Evolutionary conservation across 2,329 filamentous ascomycete genomes (phyloP).

Genomic region (Exophiala oligosperma): DNA sequence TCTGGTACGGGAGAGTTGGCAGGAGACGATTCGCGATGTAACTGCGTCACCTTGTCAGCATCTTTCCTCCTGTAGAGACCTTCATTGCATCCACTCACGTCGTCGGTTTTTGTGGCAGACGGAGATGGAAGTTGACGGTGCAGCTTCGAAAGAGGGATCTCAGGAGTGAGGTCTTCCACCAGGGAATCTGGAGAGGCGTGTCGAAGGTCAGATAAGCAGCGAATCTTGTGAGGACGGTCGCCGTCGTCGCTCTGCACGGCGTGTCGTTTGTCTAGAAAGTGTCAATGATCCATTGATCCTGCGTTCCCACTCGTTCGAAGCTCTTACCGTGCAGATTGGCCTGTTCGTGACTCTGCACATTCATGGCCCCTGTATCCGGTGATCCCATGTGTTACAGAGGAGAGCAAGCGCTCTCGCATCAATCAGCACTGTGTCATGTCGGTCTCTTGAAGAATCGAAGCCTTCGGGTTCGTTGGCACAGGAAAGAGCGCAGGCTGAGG

Average conservation of each 20-base stretch:
- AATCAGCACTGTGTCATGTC: neutral
- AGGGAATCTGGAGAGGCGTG: too few species aligned
- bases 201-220: too few species aligned
- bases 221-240: too few species aligned
- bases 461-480: neutral
- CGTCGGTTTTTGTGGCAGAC: neutral
- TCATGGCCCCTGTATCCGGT: neutral
- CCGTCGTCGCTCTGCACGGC: neutral
- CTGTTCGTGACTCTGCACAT: neutral
- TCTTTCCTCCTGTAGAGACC: neutral
- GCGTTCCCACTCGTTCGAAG: neutral
- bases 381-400: neutral
- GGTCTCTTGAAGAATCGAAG: neutral
- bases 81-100: neutral
- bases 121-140: neutral
- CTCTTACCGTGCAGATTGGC: neutral
- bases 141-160: neutral
- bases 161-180: neutral
- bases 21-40: too few species aligned
- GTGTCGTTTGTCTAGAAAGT: neutral
- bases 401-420: neutral
- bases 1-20: too few species aligned
- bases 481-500: neutral
- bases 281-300: neutral
- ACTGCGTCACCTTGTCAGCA: too few species aligned